Evolutionary conservation across 2,329 filamentous ascomycete species (phyloP), one percentile per base, ranked within the genome.

Genomic region (Monosporascus sp.): DNA sequence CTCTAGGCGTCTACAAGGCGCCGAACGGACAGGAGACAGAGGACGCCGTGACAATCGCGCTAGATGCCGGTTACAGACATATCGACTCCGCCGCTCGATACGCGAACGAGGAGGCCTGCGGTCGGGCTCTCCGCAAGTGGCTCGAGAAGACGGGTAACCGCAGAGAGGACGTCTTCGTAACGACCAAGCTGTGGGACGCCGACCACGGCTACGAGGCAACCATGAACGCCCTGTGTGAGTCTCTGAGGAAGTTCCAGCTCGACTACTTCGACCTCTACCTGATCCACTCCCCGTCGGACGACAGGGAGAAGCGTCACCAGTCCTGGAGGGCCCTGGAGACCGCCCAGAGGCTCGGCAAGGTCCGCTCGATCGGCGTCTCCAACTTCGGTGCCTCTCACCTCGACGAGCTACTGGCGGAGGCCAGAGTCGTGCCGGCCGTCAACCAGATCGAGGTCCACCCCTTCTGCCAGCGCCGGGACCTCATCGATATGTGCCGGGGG

Each of bases 381-480:
- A 73, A 73, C 58, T 73, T 68, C 57, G 65, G 64, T 20, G 57
- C 64, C 40, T 52, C 55, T 51, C 67, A 71, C 51, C 55, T 76
- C 7, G 58, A 69, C 48, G 59, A 69, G 34, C 59, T 75, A 16
- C 56, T 73, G n/a, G 54, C 70, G 26, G 63, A 75, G 37, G 74
- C 74, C 36, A 71, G 67, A 7, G 65, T 83, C 46, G 63, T 73
- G 0, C 82, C 83, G 5, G 76, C 77, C 1, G 77, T 78, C 47
- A 83, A 85, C 65, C 82, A 86, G 69, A 79, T 85, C 57, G 81
- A 85, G 68, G 73, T 81, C 50, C 81, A 86, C 65, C 82, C 82
- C 1, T 79, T 77, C 46, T 70, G 83, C 16, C 81, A 77, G 37
- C 81, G 84, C 60, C 68, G 73, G 53, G 75, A 79, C 51, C 77